Conservation (phyloP, 148 eudicot genomes). For the Diospyros kaki region DNA sequence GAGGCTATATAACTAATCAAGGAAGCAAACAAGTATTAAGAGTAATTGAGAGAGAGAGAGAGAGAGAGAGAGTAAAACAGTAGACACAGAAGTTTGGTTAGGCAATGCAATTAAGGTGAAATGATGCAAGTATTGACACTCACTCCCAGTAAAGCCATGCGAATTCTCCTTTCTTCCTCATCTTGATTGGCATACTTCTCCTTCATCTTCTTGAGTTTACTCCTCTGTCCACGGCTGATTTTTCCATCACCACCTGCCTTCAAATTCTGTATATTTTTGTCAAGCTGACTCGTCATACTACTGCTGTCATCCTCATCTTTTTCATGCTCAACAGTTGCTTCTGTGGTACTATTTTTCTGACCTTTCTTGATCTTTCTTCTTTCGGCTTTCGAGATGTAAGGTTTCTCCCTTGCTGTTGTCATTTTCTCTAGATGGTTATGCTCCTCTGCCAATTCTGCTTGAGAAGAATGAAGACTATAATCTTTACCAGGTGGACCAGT, state of each 20-base stretch:
- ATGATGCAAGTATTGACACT: conserved; percentile 29
- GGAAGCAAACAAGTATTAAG: neutral
- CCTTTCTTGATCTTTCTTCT: conserved; percentile 91
- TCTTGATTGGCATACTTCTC: conserved; percentile 98
- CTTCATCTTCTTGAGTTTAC: conserved; percentile 91
- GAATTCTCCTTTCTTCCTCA: conserved; percentile 87
- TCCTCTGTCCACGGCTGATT: conserved; percentile 82
- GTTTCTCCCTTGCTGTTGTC: conserved; percentile 54
- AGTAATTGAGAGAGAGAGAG: neutral
- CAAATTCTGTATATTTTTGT: conserved; percentile 33
- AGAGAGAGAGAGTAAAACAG: no score
- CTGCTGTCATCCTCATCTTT: conserved; percentile 33
- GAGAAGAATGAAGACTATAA: conserved; percentile 44
- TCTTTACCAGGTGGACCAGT: conserved; percentile 44
- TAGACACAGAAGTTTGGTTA: no score
- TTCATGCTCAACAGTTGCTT: conserved; percentile 23
- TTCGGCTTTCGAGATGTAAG: conserved; percentile 86
- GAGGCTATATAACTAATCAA: neutral
- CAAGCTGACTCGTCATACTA: conserved; percentile 32
- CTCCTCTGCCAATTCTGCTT: conserved; percentile 30
- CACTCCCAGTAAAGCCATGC: conserved; percentile 93
- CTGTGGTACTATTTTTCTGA: conserved; percentile 38
- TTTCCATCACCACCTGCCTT: conserved; percentile 54
- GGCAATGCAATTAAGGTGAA: conserved; percentile 6
- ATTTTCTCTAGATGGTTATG: conserved; percentile 33